These are phyloP conservation scores for Botryosphaeria agaves DNA, from an alignment of 2,329 filamentous ascomycete species.

Conservation along the genomic window DNA sequence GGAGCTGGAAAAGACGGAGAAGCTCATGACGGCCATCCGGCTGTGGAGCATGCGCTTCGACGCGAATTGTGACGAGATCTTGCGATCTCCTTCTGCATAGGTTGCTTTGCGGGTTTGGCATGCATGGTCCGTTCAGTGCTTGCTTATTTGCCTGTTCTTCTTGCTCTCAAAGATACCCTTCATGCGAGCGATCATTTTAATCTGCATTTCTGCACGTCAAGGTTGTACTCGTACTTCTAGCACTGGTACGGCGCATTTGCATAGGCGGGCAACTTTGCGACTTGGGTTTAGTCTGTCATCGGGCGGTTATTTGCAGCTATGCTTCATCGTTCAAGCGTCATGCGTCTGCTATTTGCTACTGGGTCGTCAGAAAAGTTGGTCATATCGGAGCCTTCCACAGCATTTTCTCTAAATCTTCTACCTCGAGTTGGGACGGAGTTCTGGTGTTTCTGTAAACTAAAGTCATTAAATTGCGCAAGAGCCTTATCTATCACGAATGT, in stretches of 20 bases:
- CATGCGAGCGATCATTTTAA: neutral
- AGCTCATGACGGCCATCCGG: conserved; percentile 75
- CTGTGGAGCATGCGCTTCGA: conserved; percentile 91
- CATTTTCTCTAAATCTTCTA: no score
- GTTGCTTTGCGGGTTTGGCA: neutral
- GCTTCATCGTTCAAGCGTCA: neutral
- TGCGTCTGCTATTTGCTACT: no score
- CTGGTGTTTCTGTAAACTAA: no score
- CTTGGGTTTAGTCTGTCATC: neutral
- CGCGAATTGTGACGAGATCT: conserved; percentile 84
- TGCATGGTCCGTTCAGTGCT: neutral
- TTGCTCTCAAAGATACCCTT: neutral
- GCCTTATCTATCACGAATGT: no score
- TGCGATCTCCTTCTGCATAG: conserved; percentile 35
- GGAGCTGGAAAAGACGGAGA: conserved; percentile 78
- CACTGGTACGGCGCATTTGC: neutral
- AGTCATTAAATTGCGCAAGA: no score
- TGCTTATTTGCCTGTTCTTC: neutral
- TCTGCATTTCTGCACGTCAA: neutral
- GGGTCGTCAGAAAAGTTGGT: no score
- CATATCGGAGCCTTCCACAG: no score
- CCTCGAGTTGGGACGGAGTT: no score
- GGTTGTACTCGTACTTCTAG: neutral
- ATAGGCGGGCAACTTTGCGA: neutral
- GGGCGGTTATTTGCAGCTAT: neutral